Evolutionary conservation across 768 basidiomycete species (phyloP).

Genomic region (Amanita molliuscula): DNA sequence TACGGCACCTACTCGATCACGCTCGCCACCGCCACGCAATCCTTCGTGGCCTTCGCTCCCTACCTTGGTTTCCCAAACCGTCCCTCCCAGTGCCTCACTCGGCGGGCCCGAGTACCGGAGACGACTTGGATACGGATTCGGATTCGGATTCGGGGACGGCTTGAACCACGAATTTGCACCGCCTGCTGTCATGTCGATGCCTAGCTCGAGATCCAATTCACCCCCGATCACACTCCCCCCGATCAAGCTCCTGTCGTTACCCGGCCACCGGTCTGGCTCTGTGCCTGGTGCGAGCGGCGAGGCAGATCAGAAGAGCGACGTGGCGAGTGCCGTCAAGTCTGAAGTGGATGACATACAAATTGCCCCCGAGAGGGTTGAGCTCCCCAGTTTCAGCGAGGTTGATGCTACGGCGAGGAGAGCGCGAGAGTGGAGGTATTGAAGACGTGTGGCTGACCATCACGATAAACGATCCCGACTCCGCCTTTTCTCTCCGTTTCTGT

Average conservation of each 20-base stretch:
- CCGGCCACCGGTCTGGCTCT: slow-evolving; percentile 3
- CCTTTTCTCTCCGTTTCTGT: not conserved
- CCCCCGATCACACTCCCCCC: slow-evolving; percentile 71
- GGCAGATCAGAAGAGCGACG: not conserved
- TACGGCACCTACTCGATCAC: not conserved
- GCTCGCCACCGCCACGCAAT: slow-evolving; percentile 22
- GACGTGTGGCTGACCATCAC: not conserved
- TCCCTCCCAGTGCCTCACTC: slow-evolving; percentile 11
- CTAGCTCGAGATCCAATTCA: slow-evolving; percentile 51
- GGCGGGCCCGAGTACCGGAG: slow-evolving; percentile 1
- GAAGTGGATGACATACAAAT: slow-evolving; percentile 1
- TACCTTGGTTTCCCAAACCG: slow-evolving; percentile 12
- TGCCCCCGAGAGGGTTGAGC: slow-evolving; percentile 29
- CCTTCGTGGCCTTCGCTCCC: slow-evolving; percentile 23
- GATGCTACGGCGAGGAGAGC: slow-evolving; percentile 37
- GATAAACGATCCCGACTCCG: not conserved
- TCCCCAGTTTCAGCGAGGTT: slow-evolving; percentile 56
- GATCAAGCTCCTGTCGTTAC: slow-evolving; percentile 32
- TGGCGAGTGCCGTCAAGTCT: not conserved
- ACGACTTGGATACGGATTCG: slow-evolving; percentile 8
- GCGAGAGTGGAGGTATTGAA: slow-evolving; percentile 12
- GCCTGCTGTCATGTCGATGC: slow-evolving; percentile 26
- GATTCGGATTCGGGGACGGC: slow-evolving; percentile 8
- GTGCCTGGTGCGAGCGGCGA: not conserved
- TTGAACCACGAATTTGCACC: not conserved